Percentiles rank a stretch among this genome's conserved stretches.
phyloP scores from a whole-genome alignment of 2,329 filamentous ascomycete genomes.

The Sporothrix curviconia region DNA sequence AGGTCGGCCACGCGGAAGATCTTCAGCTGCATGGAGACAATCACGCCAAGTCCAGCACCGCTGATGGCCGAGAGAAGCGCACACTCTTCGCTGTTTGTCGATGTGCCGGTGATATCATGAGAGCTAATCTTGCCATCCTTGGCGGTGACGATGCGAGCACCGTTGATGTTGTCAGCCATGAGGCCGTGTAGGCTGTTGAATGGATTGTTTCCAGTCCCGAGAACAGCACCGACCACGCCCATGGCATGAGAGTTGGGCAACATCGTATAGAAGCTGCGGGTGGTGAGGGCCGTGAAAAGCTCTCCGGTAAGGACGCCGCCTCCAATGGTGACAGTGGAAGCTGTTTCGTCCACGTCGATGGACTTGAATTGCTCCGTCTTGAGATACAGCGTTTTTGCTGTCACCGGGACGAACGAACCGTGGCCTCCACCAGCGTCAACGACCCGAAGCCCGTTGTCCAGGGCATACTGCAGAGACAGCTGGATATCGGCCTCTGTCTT shows the following conservation, averaged over 20 bases:
- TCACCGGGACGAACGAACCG: constrained; percentile 27
- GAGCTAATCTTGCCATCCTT: constrained; percentile 5
- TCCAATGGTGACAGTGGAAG: constrained; percentile 24
- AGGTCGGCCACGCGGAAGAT: constrained; percentile 23
- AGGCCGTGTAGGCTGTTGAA: constrained; percentile 28
- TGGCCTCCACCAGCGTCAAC: constrained; percentile 27
- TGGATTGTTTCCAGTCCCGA: constrained; percentile 25
- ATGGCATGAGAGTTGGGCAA: constrained; percentile 23
- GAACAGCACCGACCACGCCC: constrained; percentile 24
- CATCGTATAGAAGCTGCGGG: constrained; percentile 27
- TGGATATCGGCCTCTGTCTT: constrained; percentile 26
- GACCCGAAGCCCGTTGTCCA: constrained; percentile 25
- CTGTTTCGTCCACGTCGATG: constrained; percentile 24
- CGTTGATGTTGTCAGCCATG: constrained; percentile 27
- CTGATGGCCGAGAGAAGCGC: constrained; percentile 27
- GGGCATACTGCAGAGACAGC: constrained; percentile 24
- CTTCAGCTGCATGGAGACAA: constrained; percentile 25
- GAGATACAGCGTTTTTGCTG: constrained; percentile 26
- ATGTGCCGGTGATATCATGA: constrained; percentile 19
- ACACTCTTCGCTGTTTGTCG: constrained; percentile 20
- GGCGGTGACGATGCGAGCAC: constrained; percentile 25
- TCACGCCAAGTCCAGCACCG: constrained; percentile 30
- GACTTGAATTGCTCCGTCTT: constrained; percentile 28
- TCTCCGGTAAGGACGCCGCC: constrained; percentile 27
- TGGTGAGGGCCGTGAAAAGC: constrained; percentile 21